Evolutionary conservation across 2,329 filamentous ascomycete genomes (phyloP).

Genomic region (Pseudogymnoascus destructans): DNA sequence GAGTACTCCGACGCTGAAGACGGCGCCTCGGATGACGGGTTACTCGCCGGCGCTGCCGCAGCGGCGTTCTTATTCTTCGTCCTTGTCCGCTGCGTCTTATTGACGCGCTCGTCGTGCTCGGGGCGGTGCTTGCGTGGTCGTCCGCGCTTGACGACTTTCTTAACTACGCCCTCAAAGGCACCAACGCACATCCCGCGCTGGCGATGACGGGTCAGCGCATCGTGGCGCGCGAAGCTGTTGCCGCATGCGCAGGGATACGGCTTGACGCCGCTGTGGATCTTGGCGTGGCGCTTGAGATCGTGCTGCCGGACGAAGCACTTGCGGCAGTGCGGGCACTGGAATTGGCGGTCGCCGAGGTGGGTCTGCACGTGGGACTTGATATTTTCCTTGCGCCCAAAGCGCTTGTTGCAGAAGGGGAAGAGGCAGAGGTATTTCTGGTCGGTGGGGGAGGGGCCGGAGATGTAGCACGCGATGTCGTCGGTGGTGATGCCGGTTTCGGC

Average conservation of each 20-base stretch:
- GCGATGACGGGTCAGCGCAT: slow-evolving; percentile 84
- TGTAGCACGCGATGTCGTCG: slow-evolving; percentile 69
- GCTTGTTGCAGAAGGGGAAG: slow-evolving; percentile 70
- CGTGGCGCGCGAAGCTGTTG: slow-evolving; percentile 87
- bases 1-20: slow-evolving; percentile 44
- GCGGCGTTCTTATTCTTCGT: slow-evolving; percentile 36
- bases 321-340: slow-evolving; percentile 79
- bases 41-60: background rate
- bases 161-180: slow-evolving; percentile 70
- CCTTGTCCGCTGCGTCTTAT: slow-evolving; percentile 43
- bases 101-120: slow-evolving; percentile 36
- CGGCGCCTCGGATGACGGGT: slow-evolving; percentile 14
- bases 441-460: slow-evolving; percentile 55
- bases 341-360: slow-evolving; percentile 91
- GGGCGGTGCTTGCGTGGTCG: slow-evolving; percentile 49
- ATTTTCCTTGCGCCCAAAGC: slow-evolving; percentile 95
- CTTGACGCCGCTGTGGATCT: slow-evolving; percentile 94
- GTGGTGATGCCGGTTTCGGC: slow-evolving; percentile 73
- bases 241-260: slow-evolving; percentile 91
- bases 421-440: slow-evolving; percentile 70
- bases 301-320: slow-evolving; percentile 97
- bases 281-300: slow-evolving; percentile 91
- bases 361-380: slow-evolving; percentile 98
- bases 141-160: slow-evolving; percentile 53
- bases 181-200: slow-evolving; percentile 96